Conservation (phyloP, 805 yeast genomes). For the Metschnikowia hibisci region DNA sequence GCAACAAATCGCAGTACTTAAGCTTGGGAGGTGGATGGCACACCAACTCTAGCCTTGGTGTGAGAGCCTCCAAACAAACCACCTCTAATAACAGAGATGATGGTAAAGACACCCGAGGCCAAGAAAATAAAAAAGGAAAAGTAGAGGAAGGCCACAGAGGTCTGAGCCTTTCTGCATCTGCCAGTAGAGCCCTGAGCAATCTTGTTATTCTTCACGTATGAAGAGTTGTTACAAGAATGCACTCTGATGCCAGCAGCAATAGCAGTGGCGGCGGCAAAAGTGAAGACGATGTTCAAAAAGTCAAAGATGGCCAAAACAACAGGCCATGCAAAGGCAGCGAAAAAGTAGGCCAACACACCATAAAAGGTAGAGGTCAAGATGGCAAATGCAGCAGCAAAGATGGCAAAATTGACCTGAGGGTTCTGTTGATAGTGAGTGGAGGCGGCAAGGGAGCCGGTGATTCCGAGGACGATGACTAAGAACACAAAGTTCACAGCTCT, state of each 20-base stretch:
- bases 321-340: conserved; percentile 85
- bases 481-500: conserved; percentile 74
- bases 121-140: conserved; percentile 75
- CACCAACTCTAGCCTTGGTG: conserved; percentile 69
- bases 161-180: conserved; percentile 96
- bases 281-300: conserved; percentile 84
- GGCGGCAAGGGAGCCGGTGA: conserved; percentile 84
- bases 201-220: conserved; percentile 64
- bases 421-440: conserved; percentile 47
- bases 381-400: conserved; percentile 87
- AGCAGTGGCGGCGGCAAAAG: conserved; percentile 92
- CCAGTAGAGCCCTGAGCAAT: conserved; percentile 71
- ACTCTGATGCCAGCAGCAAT: conserved; percentile 84
- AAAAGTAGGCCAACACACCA: conserved; percentile 72
- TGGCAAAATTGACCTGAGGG: conserved; percentile 84
- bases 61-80: conserved; percentile 38
- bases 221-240: conserved; percentile 76
- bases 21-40: conserved; percentile 88
- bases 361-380: conserved; percentile 75
- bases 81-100: conserved; percentile 56
- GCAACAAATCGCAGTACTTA: conserved; percentile 32
- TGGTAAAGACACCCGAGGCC: conserved; percentile 55
- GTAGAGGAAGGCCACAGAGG: conserved; percentile 76
- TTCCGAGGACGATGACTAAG: conserved; percentile 76
- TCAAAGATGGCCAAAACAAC: conserved; percentile 69